These are phyloP conservation scores for Haplographium delicatum DNA, from an alignment of 495 filamentous ascomycete species.

Conservation along the genomic window DNA sequence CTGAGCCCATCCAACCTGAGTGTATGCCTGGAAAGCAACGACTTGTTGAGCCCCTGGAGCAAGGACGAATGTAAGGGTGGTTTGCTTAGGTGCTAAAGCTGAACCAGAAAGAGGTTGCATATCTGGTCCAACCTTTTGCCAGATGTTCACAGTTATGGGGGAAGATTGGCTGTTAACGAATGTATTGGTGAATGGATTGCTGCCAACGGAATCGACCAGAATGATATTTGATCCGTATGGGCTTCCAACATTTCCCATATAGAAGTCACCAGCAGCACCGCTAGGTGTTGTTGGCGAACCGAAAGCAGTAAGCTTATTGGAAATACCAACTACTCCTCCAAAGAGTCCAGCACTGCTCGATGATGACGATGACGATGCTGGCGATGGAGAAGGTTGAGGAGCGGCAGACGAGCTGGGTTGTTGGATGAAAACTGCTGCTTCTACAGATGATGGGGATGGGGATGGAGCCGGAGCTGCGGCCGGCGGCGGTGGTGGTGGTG, in stretches of 20 bases:
- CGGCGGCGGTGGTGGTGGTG: background rate
- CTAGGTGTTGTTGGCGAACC: constrained; percentile 7
- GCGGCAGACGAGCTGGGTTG: background rate
- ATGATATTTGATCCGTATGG: constrained; percentile 53
- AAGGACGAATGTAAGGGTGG: constrained; percentile 39
- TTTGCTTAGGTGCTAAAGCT: constrained; percentile 37
- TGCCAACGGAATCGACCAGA: constrained; percentile 31
- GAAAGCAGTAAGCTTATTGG: constrained; percentile 11
- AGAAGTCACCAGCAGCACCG: constrained; percentile 31
- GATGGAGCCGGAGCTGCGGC: background rate
- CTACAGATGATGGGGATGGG: too few relatives aligned
- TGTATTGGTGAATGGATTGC: constrained; percentile 42
- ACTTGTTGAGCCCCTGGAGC: constrained; percentile 30
- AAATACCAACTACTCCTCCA: constrained; percentile 8
- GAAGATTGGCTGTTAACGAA: constrained; percentile 37
- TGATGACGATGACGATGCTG: background rate
- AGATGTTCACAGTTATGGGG: constrained; percentile 42
- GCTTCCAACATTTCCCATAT: constrained; percentile 41
- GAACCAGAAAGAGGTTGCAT: constrained; percentile 20
- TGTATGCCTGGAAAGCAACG: constrained; percentile 44
- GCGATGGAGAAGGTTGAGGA: background rate
- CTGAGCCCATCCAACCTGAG: constrained; percentile 30
- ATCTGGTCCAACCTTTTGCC: constrained; percentile 46
- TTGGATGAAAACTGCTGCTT: background rate
- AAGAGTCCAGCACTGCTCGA: background rate